Percentiles rank a stretch among this genome's conserved stretches.
Conservation (phyloP, 768 basidiomycete species). For the Favolaschia claudopus region DNA sequence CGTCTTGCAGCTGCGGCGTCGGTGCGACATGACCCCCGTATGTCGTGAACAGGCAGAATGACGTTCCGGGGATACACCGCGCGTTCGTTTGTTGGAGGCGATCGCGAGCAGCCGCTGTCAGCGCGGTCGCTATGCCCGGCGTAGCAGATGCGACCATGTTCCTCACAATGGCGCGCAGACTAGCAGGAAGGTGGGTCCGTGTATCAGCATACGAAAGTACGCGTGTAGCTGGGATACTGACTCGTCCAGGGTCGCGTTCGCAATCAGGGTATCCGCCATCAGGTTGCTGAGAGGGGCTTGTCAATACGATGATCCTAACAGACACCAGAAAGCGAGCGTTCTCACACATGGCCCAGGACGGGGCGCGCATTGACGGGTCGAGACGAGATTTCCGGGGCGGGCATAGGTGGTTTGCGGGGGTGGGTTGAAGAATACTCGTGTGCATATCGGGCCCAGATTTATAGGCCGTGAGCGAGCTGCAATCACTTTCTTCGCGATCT, state of each 20-base stretch:
- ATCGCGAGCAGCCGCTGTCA: conserved; percentile 24
- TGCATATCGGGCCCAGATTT: conserved; percentile 5
- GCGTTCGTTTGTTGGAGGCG: conserved; percentile 21
- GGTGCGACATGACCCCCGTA: conserved; percentile 2
- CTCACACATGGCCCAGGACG: conserved; percentile 21
- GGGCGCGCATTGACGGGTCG: conserved; percentile 10
- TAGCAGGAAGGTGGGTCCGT: neutral
- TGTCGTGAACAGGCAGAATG: conserved; percentile 12
- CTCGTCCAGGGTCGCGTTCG: conserved; percentile 27
- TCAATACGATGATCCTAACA: no score
- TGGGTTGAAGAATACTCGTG: neutral
- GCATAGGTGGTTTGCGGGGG: conserved; percentile 4
- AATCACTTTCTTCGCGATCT: neutral
- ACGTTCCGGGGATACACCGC: neutral
- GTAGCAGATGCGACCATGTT: conserved; percentile 28
- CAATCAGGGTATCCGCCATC: conserved; percentile 29
- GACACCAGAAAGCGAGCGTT: no score
- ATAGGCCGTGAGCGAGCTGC: conserved; percentile 13
- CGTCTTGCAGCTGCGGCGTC: conserved; percentile 20
- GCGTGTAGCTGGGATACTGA: neutral
- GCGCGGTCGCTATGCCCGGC: conserved; percentile 22
- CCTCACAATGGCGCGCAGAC: conserved; percentile 25
- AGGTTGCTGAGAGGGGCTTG: conserved; percentile 15
- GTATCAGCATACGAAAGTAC: neutral
- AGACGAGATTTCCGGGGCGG: conserved; percentile 12